Evolutionary conservation across 148 eudicot species (phyloP).

Genomic region (Rhododendron griersonianum): DNA sequence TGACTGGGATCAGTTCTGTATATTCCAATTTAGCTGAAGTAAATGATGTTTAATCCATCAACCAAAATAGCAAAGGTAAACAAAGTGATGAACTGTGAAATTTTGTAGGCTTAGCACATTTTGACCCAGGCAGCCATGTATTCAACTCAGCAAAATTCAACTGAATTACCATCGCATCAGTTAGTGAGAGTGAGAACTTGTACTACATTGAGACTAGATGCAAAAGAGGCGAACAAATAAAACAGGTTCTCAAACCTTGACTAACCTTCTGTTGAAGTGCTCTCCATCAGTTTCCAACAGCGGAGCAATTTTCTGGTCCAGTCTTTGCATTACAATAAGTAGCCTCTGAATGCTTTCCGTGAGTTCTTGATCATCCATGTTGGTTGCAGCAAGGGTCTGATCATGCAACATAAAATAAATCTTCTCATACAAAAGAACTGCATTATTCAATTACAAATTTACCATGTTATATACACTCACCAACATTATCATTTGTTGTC

Average conservation of each 20-base stretch:
- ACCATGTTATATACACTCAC: neutral
- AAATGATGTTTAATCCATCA: neutral
- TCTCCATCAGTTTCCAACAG: slow-evolving; percentile 93
- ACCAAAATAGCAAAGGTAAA: neutral
- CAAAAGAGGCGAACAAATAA: neutral
- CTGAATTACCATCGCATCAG: neutral
- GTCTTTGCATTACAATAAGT: slow-evolving; percentile 88
- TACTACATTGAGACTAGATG: neutral
- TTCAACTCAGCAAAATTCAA: neutral
- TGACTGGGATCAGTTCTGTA: neutral
- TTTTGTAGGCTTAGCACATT: neutral
- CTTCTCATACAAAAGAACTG: neutral
- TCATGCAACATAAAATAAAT: neutral
- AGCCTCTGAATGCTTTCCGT: slow-evolving; percentile 88
- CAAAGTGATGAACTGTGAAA: neutral
- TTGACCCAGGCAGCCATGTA: neutral
- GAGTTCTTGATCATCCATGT: slow-evolving; percentile 82
- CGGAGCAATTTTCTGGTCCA: slow-evolving; percentile 82
- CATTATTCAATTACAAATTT: neutral
- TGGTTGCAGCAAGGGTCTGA: slow-evolving; percentile 90
- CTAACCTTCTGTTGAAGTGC: slow-evolving; percentile 76
- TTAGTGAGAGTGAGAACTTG: neutral
- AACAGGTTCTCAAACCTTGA: slow-evolving; percentile 9
- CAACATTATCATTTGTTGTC: neutral
- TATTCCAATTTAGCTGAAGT: neutral